phyloP scores from a whole-genome alignment of 2,329 filamentous ascomycete genomes.

The Daldinia eschscholtzii region DNA sequence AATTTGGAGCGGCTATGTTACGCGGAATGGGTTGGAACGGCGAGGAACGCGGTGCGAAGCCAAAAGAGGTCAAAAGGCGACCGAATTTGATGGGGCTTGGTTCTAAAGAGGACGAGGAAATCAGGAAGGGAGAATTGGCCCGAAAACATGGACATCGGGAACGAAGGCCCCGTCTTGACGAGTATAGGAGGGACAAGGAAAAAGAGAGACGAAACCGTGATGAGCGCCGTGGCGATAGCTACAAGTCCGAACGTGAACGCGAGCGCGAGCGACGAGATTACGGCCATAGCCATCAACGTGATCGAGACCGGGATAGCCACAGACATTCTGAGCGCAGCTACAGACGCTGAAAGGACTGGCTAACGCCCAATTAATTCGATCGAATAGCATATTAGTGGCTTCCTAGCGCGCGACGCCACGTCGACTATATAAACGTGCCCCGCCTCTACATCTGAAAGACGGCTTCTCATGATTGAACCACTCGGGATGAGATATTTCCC shows the following conservation, averaged over 20 bases:
- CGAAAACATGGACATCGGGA: conserved; percentile 58
- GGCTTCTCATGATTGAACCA: neutral
- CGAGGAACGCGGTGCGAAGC: conserved; percentile 64
- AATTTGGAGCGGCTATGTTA: conserved; percentile 91
- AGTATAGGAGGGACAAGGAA: conserved; percentile 62
- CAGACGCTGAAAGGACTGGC: conserved; percentile 30
- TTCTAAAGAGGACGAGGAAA: conserved; percentile 82
- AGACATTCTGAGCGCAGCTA: conserved; percentile 45
- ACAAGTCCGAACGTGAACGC: conserved; percentile 62
- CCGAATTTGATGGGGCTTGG: conserved; percentile 89
- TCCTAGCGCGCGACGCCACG: neutral
- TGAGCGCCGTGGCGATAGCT: conserved; percentile 57
- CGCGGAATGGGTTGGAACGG: conserved; percentile 96
- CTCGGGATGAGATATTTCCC: conserved; percentile 1
- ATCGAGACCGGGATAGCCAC: conserved; percentile 53
- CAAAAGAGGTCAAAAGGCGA: conserved; percentile 75
- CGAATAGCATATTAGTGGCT: neutral
- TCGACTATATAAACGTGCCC: neutral
- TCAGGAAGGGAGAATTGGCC: conserved; percentile 72
- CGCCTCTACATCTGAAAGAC: neutral
- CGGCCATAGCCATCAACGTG: conserved; percentile 46
- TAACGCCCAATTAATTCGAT: neutral
- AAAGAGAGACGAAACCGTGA: conserved; percentile 59
- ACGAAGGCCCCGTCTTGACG: conserved; percentile 61
- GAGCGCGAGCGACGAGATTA: conserved; percentile 57